phyloP scores from a whole-genome alignment of 768 basidiomycete species.

The Chiua virens region DNA sequence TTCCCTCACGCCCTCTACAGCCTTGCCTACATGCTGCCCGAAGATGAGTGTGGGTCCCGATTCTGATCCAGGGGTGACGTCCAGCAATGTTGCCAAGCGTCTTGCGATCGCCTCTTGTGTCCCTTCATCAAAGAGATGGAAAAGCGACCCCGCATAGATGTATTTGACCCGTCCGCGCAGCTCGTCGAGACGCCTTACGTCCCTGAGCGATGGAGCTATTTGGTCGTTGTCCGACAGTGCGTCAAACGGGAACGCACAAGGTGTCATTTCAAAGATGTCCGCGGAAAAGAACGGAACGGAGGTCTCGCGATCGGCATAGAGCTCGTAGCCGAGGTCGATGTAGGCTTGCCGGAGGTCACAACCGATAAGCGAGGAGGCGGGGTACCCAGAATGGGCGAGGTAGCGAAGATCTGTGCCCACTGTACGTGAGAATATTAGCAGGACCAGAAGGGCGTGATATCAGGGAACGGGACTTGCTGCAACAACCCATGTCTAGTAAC shows the following conservation, averaged over 20 bases:
- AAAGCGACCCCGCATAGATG: conserved; percentile 34
- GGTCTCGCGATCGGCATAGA: background rate
- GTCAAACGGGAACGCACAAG: background rate
- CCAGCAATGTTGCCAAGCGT: conserved; percentile 26
- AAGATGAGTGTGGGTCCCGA: conserved; percentile 29
- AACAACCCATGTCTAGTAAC: background rate
- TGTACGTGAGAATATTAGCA: no score
- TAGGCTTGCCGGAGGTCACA: background rate
- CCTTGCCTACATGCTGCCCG: conserved; percentile 31
- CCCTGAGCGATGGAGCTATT: background rate
- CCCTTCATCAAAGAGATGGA: conserved; percentile 36
- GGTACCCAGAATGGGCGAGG: no score
- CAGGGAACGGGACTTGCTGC: background rate
- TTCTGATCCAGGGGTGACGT: conserved; percentile 14
- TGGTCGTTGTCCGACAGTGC: background rate
- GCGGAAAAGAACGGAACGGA: conserved; percentile 31
- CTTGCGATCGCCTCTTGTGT: conserved; percentile 33
- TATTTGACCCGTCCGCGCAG: conserved; percentile 26
- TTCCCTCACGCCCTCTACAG: conserved; percentile 25
- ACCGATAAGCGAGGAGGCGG: no score
- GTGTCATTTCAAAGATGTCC: conserved; percentile 28
- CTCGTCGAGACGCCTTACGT: conserved; percentile 20
- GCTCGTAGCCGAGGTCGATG: background rate
- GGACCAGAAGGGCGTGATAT: background rate
- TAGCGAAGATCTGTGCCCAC: no score